Evolutionary conservation across 2,329 filamentous ascomycete species (phyloP).

Genomic region (Curvularia sp.): DNA sequence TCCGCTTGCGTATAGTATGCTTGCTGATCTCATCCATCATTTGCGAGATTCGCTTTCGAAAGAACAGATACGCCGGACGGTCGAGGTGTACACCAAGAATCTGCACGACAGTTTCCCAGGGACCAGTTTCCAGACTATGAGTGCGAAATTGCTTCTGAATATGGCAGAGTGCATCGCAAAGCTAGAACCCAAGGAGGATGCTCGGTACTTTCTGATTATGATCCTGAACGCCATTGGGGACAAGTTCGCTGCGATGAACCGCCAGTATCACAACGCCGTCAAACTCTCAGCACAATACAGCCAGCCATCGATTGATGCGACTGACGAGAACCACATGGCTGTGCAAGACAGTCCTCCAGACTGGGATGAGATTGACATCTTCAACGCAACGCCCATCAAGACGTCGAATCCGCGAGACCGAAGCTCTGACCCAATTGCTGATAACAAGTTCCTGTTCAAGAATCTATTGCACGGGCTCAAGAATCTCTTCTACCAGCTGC

Average conservation of each 20-base stretch:
- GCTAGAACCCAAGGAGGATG: conserved; percentile 90
- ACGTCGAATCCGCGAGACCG: conserved; percentile 89
- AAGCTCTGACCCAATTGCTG: conserved; percentile 85
- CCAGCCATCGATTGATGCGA: conserved; percentile 68
- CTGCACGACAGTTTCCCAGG: conserved; percentile 95
- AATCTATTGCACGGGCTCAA: conserved; percentile 95
- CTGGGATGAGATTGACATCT: conserved; percentile 99
- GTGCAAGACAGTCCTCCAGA: conserved; percentile 82
- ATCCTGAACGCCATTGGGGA: conserved; percentile 97
- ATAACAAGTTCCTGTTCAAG: conserved; percentile 98
- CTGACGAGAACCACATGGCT: conserved; percentile 80
- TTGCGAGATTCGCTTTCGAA: conserved; percentile 87
- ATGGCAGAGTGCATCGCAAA: conserved; percentile 98
- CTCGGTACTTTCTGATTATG: conserved; percentile 93
- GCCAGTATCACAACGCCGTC: conserved; percentile 91
- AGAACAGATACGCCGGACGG: conserved; percentile 92
- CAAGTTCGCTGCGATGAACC: conserved; percentile 98
- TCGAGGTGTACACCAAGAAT: conserved; percentile 96
- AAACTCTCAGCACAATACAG: conserved; percentile 84
- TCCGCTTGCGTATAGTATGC: conserved; percentile 95
- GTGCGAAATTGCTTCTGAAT: conserved; percentile 92
- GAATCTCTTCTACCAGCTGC: conserved; percentile 93
- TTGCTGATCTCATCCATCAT: conserved; percentile 97
- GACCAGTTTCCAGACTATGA: conserved; percentile 99
- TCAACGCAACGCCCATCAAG: conserved; percentile 94